Conservation (phyloP, 2,329 filamentous ascomycete species). For the Lecanoromycetidae sp. region DNA sequence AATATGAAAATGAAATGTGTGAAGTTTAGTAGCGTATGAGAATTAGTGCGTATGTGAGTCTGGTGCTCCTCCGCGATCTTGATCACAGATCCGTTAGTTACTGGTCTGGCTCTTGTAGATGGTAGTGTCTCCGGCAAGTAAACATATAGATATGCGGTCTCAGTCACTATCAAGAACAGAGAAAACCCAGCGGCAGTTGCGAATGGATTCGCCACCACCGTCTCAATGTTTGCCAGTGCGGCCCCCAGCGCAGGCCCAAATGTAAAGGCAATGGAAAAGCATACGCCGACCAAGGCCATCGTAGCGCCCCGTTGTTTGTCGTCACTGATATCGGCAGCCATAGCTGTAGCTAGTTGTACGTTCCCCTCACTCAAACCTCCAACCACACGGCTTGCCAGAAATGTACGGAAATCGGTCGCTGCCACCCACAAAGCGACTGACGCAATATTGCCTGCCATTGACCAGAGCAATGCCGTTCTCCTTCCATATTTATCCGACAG, state of each 20-base stretch:
- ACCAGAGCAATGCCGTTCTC: constrained; percentile 72
- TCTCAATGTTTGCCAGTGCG: constrained; percentile 63
- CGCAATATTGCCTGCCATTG: constrained; percentile 85
- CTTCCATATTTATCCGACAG: constrained; percentile 84
- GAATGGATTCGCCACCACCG: constrained; percentile 81
- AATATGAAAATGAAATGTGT: constrained; percentile 86
- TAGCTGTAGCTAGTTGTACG: constrained; percentile 88
- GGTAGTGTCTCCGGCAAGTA: constrained; percentile 79
- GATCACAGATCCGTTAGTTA: constrained; percentile 20
- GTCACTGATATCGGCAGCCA: constrained; percentile 91
- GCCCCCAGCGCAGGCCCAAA: constrained; percentile 89
- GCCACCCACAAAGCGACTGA: constrained; percentile 90
- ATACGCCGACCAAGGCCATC: constrained; percentile 91
- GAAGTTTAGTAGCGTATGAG: constrained; percentile 66
- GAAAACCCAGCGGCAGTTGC: constrained; percentile 84
- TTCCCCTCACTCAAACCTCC: constrained; percentile 94
- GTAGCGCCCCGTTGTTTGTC: constrained; percentile 72
- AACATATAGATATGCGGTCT: constrained; percentile 78
- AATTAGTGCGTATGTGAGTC: constrained; percentile 56
- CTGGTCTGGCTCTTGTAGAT: constrained; percentile 29
- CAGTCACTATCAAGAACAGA: constrained; percentile 67
- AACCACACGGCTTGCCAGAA: constrained; percentile 82
- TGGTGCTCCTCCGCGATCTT: constrained; percentile 17
- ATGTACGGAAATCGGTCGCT: constrained; percentile 89
- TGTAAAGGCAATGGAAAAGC: constrained; percentile 94